phyloP scores from a whole-genome alignment of 345 rosid species.

The Populus davidiana region DNA sequence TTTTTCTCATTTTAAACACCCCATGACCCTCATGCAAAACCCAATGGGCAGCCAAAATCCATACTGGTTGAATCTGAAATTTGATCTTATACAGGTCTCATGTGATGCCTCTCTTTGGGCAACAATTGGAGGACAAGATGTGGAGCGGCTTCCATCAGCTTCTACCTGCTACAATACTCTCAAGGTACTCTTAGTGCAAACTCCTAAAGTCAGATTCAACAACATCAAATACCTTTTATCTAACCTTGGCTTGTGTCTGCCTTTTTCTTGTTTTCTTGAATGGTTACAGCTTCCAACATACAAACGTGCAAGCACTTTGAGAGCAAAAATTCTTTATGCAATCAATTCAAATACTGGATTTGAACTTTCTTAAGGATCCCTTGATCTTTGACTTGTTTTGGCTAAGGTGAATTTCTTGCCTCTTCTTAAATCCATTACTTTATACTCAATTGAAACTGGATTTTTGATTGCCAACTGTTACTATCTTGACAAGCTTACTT shows the following conservation, averaged over 20 bases:
- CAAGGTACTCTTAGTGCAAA: constrained; percentile 47
- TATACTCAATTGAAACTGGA: background rate
- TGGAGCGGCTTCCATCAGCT: constrained; percentile 96
- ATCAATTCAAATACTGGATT: constrained; percentile 93
- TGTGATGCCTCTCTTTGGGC: constrained; percentile 95
- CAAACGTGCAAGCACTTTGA: constrained; percentile 82
- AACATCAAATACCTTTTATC: background rate
- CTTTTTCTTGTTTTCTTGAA: constrained; percentile 20
- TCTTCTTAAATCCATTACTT: background rate
- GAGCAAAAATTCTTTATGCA: constrained; percentile 88
- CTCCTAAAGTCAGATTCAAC: background rate
- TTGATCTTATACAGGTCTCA: constrained; percentile 52
- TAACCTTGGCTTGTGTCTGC: background rate
- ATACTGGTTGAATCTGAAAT: constrained; percentile 9
- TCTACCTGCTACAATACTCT: constrained; percentile 99
- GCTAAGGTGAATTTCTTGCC: constrained; percentile 12
- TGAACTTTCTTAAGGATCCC: constrained; percentile 73
- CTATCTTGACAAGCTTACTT: too few relatives aligned
- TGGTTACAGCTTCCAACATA: constrained; percentile 89
- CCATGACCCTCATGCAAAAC: too few relatives aligned
- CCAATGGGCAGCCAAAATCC: too few relatives aligned
- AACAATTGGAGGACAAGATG: constrained; percentile 88
- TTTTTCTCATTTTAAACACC: too few relatives aligned
- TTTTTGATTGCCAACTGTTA: background rate
- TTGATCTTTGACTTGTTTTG: background rate